Percentiles rank a stretch among this genome's conserved stretches.
Evolutionary conservation across 768 basidiomycete genomes (phyloP).

Genomic region (Lentinula sp.): DNA sequence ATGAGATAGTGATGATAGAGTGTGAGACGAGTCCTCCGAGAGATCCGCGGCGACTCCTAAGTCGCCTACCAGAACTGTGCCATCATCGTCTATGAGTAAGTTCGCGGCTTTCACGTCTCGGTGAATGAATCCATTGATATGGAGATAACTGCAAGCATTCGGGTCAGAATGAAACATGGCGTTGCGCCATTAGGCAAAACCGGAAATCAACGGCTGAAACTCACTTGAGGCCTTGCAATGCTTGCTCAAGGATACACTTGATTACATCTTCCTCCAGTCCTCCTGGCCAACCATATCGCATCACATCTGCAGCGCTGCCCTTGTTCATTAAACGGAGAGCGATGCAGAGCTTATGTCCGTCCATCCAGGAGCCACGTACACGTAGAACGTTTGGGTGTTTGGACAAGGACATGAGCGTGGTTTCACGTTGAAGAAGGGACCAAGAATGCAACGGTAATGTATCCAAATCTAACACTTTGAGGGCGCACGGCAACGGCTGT

Average conservation of each 20-base stretch:
- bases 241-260: slow-evolving; percentile 78
- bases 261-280: slow-evolving; percentile 90
- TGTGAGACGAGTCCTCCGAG: slow-evolving; percentile 50
- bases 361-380: slow-evolving; percentile 85
- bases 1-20: slow-evolving; percentile 14
- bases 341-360: slow-evolving; percentile 78
- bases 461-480: slow-evolving; percentile 90
- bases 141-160: slow-evolving; percentile 59
- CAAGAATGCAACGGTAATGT: slow-evolving; percentile 64
- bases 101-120: slow-evolving; percentile 94
- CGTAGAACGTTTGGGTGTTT: slow-evolving; percentile 93
- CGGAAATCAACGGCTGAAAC: slow-evolving; percentile 16
- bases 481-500: slow-evolving; percentile 54
- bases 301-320: slow-evolving; percentile 80
- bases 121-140: slow-evolving; percentile 87
- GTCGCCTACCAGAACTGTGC: slow-evolving; percentile 87
- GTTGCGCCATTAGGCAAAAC: neutral
- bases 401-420: slow-evolving; percentile 85
- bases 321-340: slow-evolving; percentile 87
- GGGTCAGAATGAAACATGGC: neutral
- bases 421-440: slow-evolving; percentile 75
- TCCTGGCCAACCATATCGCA: slow-evolving; percentile 80
- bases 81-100: slow-evolving; percentile 84
- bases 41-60: slow-evolving; percentile 89
- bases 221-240: slow-evolving; percentile 82